Conservation (phyloP, 129 eudicot genomes). For the Oenanthe sinensis region DNA sequence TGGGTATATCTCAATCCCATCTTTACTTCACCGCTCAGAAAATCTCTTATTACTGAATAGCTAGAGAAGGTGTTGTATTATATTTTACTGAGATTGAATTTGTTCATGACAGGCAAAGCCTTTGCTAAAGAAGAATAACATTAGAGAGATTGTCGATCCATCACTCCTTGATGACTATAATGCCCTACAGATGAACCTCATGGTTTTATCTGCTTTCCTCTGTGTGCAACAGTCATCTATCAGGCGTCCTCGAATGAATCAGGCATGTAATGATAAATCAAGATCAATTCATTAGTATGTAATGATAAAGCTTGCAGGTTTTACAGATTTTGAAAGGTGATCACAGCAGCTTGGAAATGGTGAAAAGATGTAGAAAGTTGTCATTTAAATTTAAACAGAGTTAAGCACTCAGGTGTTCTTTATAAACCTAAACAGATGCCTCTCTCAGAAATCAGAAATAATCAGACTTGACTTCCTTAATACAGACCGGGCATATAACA, state of each 20-base stretch:
- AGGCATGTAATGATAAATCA: constrained; percentile 30
- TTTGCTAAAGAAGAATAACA: constrained; percentile 58
- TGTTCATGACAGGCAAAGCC: constrained; percentile 63
- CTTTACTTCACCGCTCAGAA: not conserved
- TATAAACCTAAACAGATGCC: too few relatives aligned
- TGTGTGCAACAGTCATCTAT: constrained; percentile 78
- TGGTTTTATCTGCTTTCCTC: constrained; percentile 66
- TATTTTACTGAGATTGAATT: not conserved
- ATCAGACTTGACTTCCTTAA: too few relatives aligned
- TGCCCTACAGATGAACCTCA: constrained; percentile 52
- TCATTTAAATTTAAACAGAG: constrained; percentile 24
- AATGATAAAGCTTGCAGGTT: constrained; percentile 34
- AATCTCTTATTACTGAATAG: not conserved
- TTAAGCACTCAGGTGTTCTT: too few relatives aligned
- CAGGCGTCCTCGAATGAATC: constrained; percentile 75
- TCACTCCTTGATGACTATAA: constrained; percentile 46
- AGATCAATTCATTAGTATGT: not conserved
- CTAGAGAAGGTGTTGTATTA: not conserved
- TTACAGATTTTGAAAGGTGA: constrained; percentile 64
- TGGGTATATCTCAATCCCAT: constrained; percentile 49
- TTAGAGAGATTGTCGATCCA: constrained; percentile 68
- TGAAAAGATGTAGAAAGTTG: constrained; percentile 41
- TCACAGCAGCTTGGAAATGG: constrained; percentile 56
- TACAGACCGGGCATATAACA: too few relatives aligned
- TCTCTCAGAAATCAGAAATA: too few relatives aligned